Evolutionary conservation across 108 stramenopile genomes (phyloP), one percentile per base, ranked within the genome.

Genomic region (Aureococcus anophagefferens): DNA sequence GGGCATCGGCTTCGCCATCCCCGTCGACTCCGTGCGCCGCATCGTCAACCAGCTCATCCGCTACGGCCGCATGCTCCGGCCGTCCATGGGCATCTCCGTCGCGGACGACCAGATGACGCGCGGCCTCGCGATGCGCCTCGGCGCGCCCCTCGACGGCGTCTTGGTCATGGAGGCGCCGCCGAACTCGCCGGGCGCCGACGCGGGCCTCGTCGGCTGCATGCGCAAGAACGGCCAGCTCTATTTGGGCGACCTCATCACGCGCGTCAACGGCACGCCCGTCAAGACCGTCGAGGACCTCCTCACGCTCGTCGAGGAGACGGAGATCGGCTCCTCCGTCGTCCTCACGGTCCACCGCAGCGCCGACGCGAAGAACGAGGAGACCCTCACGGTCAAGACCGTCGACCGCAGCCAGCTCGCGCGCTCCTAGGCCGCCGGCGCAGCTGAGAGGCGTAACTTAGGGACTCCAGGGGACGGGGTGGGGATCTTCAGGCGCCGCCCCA

Each of bases 1-100:
- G 9, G 93, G 91, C 7, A 90, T 93, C 72, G 91, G 89, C 18
- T 94, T 92, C 72, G 89, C 89, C 21, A 78, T 88, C 30, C 93
- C 89, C n/a, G 69, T 84, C 0, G 91, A 92, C 77, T 78, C 80
- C 44, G 84, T 85, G 31, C 73, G 88, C 65, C 59, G 85, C 25
- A 86, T 90, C 31, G 88, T 89, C 69, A 89, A 84, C 75, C 82
- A 88, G 64, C 80, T 93, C 65, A 91, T 93, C 66, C 71, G 76
- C 21, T 79, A 90, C 66, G 90, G 92, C 14, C 76, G 81, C n/a
- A 86, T 88, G 14, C 80, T 83, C 34, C 80, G 90, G 0, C 90
- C 92, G n/a, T 83, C 88, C 21, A 74, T 93, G 69, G 93, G 93
- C 30, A 89, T 91, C 36, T 81, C 86, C 59, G 78, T 89, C 66